Percentiles rank a stretch among this genome's conserved stretches.
Evolutionary conservation across 176 grass and related monocot genomes (phyloP).

Genomic region (Oryza brachyantha): DNA sequence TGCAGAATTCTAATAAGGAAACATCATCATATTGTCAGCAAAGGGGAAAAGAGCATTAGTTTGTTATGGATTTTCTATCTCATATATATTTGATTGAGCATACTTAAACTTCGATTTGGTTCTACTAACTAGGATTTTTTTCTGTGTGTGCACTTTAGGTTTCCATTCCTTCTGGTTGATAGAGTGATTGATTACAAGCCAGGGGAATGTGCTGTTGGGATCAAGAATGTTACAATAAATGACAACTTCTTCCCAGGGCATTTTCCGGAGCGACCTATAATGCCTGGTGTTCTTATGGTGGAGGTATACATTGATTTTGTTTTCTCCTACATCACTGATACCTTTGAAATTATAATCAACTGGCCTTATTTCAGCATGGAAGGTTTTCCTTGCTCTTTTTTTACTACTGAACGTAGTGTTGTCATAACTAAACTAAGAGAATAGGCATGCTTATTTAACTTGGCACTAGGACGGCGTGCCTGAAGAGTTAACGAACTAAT

Average conservation of each 20-base stretch:
- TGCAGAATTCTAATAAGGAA: not conserved
- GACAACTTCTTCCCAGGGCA: slow-evolving; percentile 83
- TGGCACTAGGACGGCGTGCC: slow-evolving; percentile 37
- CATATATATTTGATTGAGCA: not conserved
- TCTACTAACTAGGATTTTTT: not conserved
- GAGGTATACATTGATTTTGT: slow-evolving; percentile 43
- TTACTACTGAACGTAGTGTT: not conserved
- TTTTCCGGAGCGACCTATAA: slow-evolving; percentile 68
- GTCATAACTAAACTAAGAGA: not conserved
- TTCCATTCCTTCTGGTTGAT: slow-evolving; percentile 90
- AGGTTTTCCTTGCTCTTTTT: not conserved
- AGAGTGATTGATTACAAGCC: slow-evolving; percentile 86
- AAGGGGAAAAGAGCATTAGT: not conserved
- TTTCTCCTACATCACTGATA: not conserved
- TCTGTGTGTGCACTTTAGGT: slow-evolving; percentile 31
- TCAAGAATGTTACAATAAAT: slow-evolving; percentile 93
- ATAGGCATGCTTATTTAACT: slow-evolving; percentile 25
- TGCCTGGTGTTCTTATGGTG: slow-evolving; percentile 88
- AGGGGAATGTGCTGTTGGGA: slow-evolving; percentile 48
- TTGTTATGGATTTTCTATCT: not conserved
- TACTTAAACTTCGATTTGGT: not conserved
- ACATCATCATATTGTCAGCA: not conserved
- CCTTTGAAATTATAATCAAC: not conserved
- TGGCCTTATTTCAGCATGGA: not conserved
- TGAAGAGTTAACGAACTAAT: slow-evolving; percentile 38